Percentiles rank a stretch among this genome's conserved stretches.
Evolutionary conservation across 345 rosid genomes (phyloP).

Genomic region (Eutrema japonicum): DNA sequence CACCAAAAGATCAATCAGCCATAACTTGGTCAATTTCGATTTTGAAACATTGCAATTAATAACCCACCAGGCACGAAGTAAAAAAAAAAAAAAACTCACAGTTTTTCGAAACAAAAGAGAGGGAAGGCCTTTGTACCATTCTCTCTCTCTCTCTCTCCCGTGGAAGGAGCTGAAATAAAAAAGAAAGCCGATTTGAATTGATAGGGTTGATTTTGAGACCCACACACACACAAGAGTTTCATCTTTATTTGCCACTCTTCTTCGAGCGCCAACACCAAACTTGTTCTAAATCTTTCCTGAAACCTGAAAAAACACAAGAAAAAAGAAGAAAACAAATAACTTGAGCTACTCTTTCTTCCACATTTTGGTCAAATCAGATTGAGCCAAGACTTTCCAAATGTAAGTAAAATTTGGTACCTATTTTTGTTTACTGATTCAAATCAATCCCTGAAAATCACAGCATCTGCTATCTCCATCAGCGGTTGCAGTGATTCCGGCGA

Average conservation of each 20-base stretch:
- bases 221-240: background rate
- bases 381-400: background rate
- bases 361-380: background rate
- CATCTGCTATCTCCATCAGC: constrained; percentile 71
- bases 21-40: background rate
- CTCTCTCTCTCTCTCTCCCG: constrained; percentile 24
- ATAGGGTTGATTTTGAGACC: constrained; percentile 16
- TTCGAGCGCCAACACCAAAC: constrained; percentile 34
- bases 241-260: constrained; percentile 43
- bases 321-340: background rate
- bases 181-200: constrained; percentile 32
- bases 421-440: constrained; percentile 12
- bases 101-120: constrained; percentile 30
- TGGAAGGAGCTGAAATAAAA: constrained; percentile 15
- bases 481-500: constrained; percentile 64
- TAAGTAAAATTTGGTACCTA: constrained; percentile 23
- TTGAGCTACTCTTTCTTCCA: background rate
- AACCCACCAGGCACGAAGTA: background rate
- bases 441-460: constrained; percentile 64
- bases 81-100: background rate
- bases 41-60: too few relatives aligned
- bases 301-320: constrained; percentile 25
- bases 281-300: constrained; percentile 3
- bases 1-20: background rate
- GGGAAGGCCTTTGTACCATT: constrained; percentile 27